These are phyloP conservation scores for Ormosia semicastrata DNA, from an alignment of 306 rosid species.

Conservation along the genomic window DNA sequence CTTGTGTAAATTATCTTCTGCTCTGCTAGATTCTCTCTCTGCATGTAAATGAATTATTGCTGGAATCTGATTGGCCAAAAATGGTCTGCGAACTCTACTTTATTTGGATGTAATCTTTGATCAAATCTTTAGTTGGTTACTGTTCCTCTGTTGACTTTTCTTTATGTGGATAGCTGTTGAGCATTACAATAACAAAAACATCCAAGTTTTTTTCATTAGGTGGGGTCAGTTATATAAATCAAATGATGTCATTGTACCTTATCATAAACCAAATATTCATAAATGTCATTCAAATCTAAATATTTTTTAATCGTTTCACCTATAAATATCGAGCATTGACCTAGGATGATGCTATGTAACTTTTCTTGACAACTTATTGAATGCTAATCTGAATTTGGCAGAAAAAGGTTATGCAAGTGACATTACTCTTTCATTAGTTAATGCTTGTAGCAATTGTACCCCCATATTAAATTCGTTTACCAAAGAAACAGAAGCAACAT, in stretches of 20 bases:
- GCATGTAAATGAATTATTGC: neutral
- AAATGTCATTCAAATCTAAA: too few species aligned
- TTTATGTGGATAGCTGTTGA: neutral
- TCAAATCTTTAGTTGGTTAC: neutral
- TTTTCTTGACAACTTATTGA: neutral
- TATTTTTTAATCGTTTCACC: too few species aligned
- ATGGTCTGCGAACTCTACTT: neutral
- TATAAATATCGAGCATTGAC: constrained; percentile 23
- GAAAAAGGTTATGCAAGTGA: too few species aligned
- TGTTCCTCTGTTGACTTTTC: neutral
- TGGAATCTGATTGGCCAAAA: neutral
- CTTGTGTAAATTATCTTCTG: neutral
- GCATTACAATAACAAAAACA: too few species aligned
- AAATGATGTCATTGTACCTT: too few species aligned
- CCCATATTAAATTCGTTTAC: neutral
- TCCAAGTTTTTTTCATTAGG: too few species aligned
- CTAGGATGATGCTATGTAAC: neutral
- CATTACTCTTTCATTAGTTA: neutral
- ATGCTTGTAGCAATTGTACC: neutral
- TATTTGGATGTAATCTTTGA: neutral
- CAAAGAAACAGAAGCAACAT: neutral
- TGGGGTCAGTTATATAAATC: too few species aligned
- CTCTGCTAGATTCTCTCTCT: neutral
- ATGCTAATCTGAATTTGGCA: neutral
- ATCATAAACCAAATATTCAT: too few species aligned